phyloP scores from a whole-genome alignment of 257 asterid genomes.

The Apocynum venetum region DNA sequence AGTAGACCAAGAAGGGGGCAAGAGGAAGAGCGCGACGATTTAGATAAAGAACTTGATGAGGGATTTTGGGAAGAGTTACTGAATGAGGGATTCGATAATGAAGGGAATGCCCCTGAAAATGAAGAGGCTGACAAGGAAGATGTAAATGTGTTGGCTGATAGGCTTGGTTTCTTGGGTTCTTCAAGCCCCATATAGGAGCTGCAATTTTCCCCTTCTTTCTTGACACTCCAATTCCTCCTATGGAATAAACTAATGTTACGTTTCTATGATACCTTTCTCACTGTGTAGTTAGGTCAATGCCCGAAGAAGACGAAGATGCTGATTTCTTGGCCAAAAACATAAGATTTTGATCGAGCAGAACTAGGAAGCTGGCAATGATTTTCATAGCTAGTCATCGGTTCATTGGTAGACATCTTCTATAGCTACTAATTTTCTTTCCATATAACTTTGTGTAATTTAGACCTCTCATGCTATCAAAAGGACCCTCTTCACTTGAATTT shows the following conservation, averaged over 20 bases:
- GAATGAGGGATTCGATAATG: slow-evolving; percentile 49
- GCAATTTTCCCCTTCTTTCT: neutral
- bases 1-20: slow-evolving; percentile 40
- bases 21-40: slow-evolving; percentile 24
- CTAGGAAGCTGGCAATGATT: neutral
- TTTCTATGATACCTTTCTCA: neutral
- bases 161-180: slow-evolving; percentile 54
- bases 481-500: slow-evolving; percentile 14
- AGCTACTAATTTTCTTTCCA: neutral
- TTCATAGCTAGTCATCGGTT: neutral
- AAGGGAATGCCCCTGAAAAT: neutral
- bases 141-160: slow-evolving; percentile 54
- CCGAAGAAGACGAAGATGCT: slow-evolving; percentile 9
- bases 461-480: neutral
- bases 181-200: slow-evolving; percentile 27
- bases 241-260: neutral
- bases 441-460: neutral
- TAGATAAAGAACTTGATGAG: slow-evolving; percentile 54
- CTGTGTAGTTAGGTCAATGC: slow-evolving; percentile 6
- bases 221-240: neutral
- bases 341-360: neutral
- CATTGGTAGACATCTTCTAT: slow-evolving; percentile 17
- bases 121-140: slow-evolving; percentile 38
- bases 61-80: slow-evolving; percentile 85
- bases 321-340: neutral